Conservation (phyloP, 352 stramenopile genomes). For the Pythium insidiosum region DNA sequence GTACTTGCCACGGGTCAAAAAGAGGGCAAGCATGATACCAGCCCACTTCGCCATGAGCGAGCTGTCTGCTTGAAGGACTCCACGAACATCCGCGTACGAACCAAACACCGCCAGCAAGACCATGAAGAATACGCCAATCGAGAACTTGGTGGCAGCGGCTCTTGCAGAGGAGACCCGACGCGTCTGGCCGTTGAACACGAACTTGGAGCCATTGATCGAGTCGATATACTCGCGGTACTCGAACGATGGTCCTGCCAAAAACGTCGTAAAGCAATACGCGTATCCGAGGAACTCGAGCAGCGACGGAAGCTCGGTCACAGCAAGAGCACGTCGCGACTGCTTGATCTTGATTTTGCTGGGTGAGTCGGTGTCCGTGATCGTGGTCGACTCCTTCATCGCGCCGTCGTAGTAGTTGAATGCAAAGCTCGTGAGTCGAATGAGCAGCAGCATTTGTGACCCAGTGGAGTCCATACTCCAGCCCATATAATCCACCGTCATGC, state of each 20-base stretch:
- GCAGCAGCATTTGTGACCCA: constrained; percentile 88
- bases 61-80: not conserved
- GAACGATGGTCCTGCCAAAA: constrained; percentile 93
- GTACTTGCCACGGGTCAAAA: constrained; percentile 92
- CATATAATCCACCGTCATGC: constrained; percentile 95
- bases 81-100: constrained; percentile 1
- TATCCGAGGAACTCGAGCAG: constrained; percentile 95
- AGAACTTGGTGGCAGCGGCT: constrained; percentile 70
- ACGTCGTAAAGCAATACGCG: constrained; percentile 95
- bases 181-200: constrained; percentile 36
- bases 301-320: constrained; percentile 78
- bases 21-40: constrained; percentile 42
- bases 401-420: constrained; percentile 97
- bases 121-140: constrained; percentile 64
- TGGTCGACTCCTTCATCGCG: constrained; percentile 46
- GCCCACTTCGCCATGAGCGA: not conserved
- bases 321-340: constrained; percentile 35
- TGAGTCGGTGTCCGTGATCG: constrained; percentile 19
- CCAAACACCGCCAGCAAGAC: constrained; percentile 38
- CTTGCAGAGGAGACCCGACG: constrained; percentile 51
- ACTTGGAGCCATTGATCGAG: constrained; percentile 52
- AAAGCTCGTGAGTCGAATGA: constrained; percentile 97
- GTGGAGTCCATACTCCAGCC: constrained; percentile 86
- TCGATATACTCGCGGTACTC: constrained; percentile 92
- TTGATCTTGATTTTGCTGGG: constrained; percentile 10